Conservation (phyloP, 176 grass and related monocot species). For the Pharus latifolius region DNA sequence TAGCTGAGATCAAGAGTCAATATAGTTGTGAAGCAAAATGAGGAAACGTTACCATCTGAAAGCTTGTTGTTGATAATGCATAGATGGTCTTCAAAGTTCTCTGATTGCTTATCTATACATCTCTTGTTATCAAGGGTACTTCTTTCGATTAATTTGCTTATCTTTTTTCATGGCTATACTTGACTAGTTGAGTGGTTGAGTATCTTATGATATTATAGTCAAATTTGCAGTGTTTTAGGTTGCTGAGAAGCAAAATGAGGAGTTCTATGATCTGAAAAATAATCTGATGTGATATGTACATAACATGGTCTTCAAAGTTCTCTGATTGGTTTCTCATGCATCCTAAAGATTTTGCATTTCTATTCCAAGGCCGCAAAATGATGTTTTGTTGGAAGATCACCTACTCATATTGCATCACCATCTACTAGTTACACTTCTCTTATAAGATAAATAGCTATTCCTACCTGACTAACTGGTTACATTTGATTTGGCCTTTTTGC, state of each 20-base stretch:
- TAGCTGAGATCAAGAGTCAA: neutral
- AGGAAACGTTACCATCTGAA: conserved; percentile 2
- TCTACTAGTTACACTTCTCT: too few species aligned
- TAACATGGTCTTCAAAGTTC: conserved; percentile 55
- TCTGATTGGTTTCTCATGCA: conserved; percentile 25
- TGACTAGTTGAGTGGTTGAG: too few species aligned
- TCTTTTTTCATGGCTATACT: neutral
- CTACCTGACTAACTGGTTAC: neutral
- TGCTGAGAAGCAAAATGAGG: conserved; percentile 27
- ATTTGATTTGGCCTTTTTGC: neutral
- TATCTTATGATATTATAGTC: neutral
- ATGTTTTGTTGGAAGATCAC: too few species aligned
- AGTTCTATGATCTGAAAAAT: conserved; percentile 20
- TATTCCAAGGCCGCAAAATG: too few species aligned
- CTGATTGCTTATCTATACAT: neutral
- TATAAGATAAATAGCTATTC: neutral
- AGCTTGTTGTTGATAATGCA: neutral
- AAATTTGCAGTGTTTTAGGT: neutral
- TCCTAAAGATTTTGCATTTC: too few species aligned
- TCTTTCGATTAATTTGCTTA: neutral
- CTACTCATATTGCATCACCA: too few species aligned
- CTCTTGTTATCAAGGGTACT: neutral
- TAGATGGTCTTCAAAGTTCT: conserved; percentile 36
- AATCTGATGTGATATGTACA: conserved; percentile 25
- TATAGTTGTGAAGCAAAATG: neutral